A percentile compares a stretch with the other conserved stretches of the same genome.
These are phyloP conservation scores for Fraxinus pennsylvanica DNA, from an alignment of 257 asterid species.

Conservation along the genomic window DNA sequence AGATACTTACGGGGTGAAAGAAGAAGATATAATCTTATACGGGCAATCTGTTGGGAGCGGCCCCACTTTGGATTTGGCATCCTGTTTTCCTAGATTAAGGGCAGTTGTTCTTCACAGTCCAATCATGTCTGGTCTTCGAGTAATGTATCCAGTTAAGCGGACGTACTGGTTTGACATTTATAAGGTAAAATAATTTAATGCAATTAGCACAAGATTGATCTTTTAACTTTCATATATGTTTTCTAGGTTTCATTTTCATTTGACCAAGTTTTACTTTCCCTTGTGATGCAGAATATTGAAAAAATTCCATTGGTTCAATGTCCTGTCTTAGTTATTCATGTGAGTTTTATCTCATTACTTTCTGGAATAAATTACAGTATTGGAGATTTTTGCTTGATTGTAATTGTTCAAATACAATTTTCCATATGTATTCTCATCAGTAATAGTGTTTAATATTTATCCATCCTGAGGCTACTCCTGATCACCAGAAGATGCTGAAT, in stretches of 20 bases:
- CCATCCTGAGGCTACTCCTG: not conserved
- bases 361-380: slow-evolving; percentile 10
- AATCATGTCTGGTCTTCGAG: slow-evolving; percentile 87
- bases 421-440: slow-evolving; percentile 13
- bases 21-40: slow-evolving; percentile 80
- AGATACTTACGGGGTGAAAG: slow-evolving; percentile 78
- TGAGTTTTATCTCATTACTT: slow-evolving; percentile 44
- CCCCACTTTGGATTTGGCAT: slow-evolving; percentile 88
- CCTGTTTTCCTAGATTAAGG: slow-evolving; percentile 74
- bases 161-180: slow-evolving; percentile 96
- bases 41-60: slow-evolving; percentile 99
- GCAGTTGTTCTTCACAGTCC: slow-evolving; percentile 99
- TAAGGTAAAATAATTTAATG: slow-evolving; percentile 54
- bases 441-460: not conserved
- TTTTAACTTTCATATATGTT: slow-evolving; percentile 21
- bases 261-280: slow-evolving; percentile 9
- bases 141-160: slow-evolving; percentile 92
- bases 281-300: slow-evolving; percentile 76
- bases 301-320: slow-evolving; percentile 80
- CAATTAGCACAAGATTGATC: slow-evolving; percentile 15
- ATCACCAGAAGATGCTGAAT: slow-evolving; percentile 5
- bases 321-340: slow-evolving; percentile 92
- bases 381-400: slow-evolving; percentile 14
- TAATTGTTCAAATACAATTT: slow-evolving; percentile 11
- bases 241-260: slow-evolving; percentile 10